These are phyloP conservation scores for Solanum stenotomum DNA, from an alignment of 257 asterid genomes.

Conservation along the genomic window DNA sequence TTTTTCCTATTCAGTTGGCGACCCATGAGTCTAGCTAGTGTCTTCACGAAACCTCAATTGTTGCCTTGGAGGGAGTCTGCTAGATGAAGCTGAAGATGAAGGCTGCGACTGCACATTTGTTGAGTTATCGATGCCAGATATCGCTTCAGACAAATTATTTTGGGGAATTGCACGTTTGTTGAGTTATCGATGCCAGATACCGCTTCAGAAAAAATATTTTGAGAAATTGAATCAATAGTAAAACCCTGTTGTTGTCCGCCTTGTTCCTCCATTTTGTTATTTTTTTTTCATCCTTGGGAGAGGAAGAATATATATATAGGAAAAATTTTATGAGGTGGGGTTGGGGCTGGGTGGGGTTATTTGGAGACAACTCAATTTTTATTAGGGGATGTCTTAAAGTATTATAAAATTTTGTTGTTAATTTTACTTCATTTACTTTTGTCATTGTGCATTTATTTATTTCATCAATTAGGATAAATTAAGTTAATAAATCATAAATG, in stretches of 20 bases:
- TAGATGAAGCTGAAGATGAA: neutral
- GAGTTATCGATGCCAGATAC: neutral
- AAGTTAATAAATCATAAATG: neutral
- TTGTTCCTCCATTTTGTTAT: neutral
- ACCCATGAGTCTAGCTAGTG: neutral
- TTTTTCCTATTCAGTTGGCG: neutral
- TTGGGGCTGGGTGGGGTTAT: neutral
- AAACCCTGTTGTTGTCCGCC: neutral
- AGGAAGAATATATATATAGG: neutral
- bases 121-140: neutral
- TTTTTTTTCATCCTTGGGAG: neutral
- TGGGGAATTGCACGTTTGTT: neutral
- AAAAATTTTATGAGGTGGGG: neutral
- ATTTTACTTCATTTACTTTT: neutral
- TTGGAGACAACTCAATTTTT: neutral
- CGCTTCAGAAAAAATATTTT: neutral
- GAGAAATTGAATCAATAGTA: rapidly evolving
- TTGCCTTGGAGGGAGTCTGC: neutral
- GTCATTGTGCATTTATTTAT: neutral
- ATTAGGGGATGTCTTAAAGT: neutral
- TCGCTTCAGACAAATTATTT: neutral
- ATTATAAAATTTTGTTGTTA: neutral
- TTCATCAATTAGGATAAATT: neutral
- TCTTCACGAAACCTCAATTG: neutral
- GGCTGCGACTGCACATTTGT: neutral